phyloP scores from a whole-genome alignment of 108 stramenopile species.

The Skeletonema grethae region DNA sequence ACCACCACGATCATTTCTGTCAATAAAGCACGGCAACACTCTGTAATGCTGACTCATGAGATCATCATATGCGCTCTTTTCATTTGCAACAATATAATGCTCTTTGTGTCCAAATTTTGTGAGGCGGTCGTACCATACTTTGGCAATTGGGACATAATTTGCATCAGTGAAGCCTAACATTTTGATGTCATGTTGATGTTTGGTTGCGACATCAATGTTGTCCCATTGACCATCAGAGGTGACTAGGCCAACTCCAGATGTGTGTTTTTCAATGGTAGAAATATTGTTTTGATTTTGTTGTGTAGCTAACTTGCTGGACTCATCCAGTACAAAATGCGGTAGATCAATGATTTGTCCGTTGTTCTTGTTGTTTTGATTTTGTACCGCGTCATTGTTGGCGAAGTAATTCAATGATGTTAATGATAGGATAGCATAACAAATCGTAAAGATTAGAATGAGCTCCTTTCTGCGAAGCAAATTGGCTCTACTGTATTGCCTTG shows the following conservation, averaged over 20 bases:
- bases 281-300: too few species aligned
- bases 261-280: neutral
- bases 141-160: conserved; percentile 36
- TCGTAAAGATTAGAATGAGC: too few species aligned
- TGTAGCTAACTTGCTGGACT: too few species aligned
- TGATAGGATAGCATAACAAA: too few species aligned
- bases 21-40: conserved; percentile 20
- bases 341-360: too few species aligned
- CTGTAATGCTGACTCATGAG: conserved; percentile 7
- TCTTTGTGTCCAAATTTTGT: conserved; percentile 28
- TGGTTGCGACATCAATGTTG: neutral
- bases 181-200: conserved; percentile 13
- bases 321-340: too few species aligned
- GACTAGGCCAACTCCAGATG: conserved; percentile 23
- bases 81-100: conserved; percentile 20
- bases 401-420: too few species aligned
- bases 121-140: conserved; percentile 49
- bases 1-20: neutral
- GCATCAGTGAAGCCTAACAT: conserved; percentile 53
- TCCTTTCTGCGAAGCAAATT: too few species aligned
- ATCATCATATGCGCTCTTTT: conserved; percentile 7
- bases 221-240: conserved; percentile 22
- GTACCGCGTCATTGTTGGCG: too few species aligned
- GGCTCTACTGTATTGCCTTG: too few species aligned
- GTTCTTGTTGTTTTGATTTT: too few species aligned